A percentile compares a stretch with the other conserved stretches of the same genome.
phyloP scores from a whole-genome alignment of 257 asterid genomes.

The Craterostigma plantagineum region DNA sequence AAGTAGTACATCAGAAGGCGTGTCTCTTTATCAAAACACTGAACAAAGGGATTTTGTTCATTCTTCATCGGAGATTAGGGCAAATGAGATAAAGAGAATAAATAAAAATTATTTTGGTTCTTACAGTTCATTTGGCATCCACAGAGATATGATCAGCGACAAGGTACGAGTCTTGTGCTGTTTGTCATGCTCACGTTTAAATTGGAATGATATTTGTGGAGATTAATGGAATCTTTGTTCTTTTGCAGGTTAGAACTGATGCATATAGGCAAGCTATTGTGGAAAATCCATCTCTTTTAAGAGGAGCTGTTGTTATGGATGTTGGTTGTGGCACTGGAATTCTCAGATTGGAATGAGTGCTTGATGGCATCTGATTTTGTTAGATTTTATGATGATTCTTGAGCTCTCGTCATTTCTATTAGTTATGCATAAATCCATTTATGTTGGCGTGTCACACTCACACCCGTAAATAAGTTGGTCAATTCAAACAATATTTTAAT shows the following conservation, averaged over 20 bases:
- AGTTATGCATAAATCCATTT: too few relatives aligned
- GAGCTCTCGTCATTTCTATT: too few relatives aligned
- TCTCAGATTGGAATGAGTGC: slow-evolving; percentile 34
- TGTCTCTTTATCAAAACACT: too few relatives aligned
- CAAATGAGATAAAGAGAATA: slow-evolving; percentile 23
- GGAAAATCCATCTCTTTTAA: slow-evolving; percentile 73
- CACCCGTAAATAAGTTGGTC: too few relatives aligned
- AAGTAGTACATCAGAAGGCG: slow-evolving; percentile 1
- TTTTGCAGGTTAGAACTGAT: slow-evolving; percentile 75
- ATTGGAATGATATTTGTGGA: background rate
- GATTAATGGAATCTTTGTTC: background rate
- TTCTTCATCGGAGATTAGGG: slow-evolving; percentile 18
- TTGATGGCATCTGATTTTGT: slow-evolving; percentile 3
- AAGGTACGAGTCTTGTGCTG: slow-evolving; percentile 34
- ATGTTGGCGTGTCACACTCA: too few relatives aligned
- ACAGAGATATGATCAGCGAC: slow-evolving; percentile 92
- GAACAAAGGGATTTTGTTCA: slow-evolving; percentile 8
- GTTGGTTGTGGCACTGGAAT: slow-evolving; percentile 98
- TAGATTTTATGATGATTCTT: too few relatives aligned
- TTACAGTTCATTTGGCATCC: slow-evolving; percentile 86
- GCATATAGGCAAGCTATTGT: slow-evolving; percentile 66
- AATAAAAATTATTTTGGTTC: slow-evolving; percentile 67
- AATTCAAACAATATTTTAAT: slow-evolving; percentile 1
- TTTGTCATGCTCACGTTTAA: slow-evolving; percentile 1
- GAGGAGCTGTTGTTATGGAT: slow-evolving; percentile 72